phyloP scores from a whole-genome alignment of 495 filamentous ascomycete genomes.

The Neurospora sp. region DNA sequence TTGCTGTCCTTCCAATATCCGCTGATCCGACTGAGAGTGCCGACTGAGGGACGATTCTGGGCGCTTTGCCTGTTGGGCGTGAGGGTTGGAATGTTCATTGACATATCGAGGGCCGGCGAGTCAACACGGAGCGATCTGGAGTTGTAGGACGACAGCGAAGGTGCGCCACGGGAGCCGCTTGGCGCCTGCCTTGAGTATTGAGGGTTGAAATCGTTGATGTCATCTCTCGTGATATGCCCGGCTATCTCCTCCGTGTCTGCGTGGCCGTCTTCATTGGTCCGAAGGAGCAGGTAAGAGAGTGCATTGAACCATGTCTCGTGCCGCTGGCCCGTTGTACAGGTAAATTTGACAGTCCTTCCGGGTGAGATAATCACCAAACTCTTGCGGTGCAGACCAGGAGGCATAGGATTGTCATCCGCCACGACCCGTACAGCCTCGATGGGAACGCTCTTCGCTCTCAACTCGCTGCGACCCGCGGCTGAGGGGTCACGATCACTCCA shows the following conservation, averaged over 20 bases:
- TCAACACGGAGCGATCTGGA: slow-evolving; percentile 56
- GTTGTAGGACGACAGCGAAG: slow-evolving; percentile 76
- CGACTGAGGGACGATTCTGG: slow-evolving; percentile 19
- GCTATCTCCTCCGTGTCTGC: slow-evolving; percentile 49
- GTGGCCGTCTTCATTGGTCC: slow-evolving; percentile 50
- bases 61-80: slow-evolving; percentile 32
- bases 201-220: slow-evolving; percentile 87
- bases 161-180: slow-evolving; percentile 37
- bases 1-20: slow-evolving; percentile 37
- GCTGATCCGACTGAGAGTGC: slow-evolving; percentile 34
- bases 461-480: slow-evolving; percentile 60
- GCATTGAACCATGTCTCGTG: slow-evolving; percentile 99
- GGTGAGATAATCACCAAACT: slow-evolving; percentile 86
- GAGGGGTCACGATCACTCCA: slow-evolving; percentile 91
- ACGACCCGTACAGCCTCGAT: slow-evolving; percentile 91
- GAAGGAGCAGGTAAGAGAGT: slow-evolving; percentile 80
- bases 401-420: slow-evolving; percentile 92
- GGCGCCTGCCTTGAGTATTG: slow-evolving; percentile 40
- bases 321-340: slow-evolving; percentile 81
- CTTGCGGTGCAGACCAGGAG: slow-evolving; percentile 87
- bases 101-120: slow-evolving; percentile 37
- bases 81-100: slow-evolving; percentile 34
- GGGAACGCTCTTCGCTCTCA: slow-evolving; percentile 86
- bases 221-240: slow-evolving; percentile 54
- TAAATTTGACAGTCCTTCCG: slow-evolving; percentile 80